phyloP scores from a whole-genome alignment of 2,329 filamentous ascomycete species.

The Fusarium staphyleae region DNA sequence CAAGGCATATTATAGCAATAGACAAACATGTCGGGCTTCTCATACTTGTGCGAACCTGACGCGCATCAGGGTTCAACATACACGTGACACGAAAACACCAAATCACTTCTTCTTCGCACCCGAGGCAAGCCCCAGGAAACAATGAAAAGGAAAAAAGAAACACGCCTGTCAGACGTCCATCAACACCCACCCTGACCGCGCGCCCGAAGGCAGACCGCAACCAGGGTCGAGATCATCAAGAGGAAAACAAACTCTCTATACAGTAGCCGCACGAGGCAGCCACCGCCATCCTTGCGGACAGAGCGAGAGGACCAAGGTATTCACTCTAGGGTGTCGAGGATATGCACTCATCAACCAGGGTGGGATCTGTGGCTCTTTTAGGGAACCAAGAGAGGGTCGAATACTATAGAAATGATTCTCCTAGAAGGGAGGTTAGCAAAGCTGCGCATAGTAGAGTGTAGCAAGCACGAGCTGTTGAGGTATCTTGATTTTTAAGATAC shows the following conservation, averaged over 20 bases:
- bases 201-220: conserved; percentile 76
- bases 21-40: too few relatives aligned
- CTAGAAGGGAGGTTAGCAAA: conserved; percentile 41
- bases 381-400: conserved; percentile 91
- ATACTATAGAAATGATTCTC: conserved; percentile 99
- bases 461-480: too few relatives aligned
- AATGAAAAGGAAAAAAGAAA: conserved; percentile 65
- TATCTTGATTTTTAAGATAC: background rate
- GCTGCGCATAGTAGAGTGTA: too few relatives aligned
- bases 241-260: conserved; percentile 75
- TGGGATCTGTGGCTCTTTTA: conserved; percentile 92
- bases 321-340: conserved; percentile 70
- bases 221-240: conserved; percentile 90
- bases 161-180: conserved; percentile 87
- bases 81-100: too few relatives aligned
- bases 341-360: conserved; percentile 59
- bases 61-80: too few relatives aligned
- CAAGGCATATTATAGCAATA: too few relatives aligned
- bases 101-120: conserved; percentile 58
- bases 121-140: conserved; percentile 54
- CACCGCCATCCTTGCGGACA: conserved; percentile 62
- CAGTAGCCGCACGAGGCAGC: conserved; percentile 52
- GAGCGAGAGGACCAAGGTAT: conserved; percentile 41
- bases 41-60: too few relatives aligned
- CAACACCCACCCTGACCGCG: conserved; percentile 79